Evolutionary conservation across 495 filamentous ascomycete genomes (phyloP).

Genomic region (Darksidea phi): DNA sequence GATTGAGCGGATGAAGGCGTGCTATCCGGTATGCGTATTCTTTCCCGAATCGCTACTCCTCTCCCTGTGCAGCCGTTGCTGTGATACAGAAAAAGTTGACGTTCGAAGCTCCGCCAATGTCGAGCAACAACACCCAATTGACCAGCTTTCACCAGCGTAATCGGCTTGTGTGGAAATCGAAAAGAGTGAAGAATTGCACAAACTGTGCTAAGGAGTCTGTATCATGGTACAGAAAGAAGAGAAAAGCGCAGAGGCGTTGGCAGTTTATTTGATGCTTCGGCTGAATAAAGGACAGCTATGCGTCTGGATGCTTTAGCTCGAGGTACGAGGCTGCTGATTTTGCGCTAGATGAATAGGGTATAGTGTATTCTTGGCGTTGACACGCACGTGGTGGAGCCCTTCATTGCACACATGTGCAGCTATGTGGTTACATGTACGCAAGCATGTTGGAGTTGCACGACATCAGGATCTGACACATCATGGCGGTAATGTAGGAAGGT

Average conservation of each 20-base stretch:
- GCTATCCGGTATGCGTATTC: too few species aligned
- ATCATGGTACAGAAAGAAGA: conserved; percentile 24
- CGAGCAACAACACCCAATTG: not conserved
- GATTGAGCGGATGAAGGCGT: too few species aligned
- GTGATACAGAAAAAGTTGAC: conserved; percentile 3
- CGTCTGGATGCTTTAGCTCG: conserved; percentile 19
- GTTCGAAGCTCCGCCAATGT: not conserved
- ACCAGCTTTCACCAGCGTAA: not conserved
- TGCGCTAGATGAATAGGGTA: conserved; percentile 3
- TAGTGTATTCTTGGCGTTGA: not conserved
- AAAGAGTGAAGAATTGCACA: conserved; percentile 24
- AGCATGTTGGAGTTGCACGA: too few species aligned
- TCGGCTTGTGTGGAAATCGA: not conserved
- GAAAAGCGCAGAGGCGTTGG: conserved; percentile 5
- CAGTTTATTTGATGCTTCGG: not conserved
- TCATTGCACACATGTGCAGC: too few species aligned
- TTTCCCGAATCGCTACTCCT: too few species aligned
- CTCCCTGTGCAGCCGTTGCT: not conserved
- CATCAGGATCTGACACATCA: too few species aligned
- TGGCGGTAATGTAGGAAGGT: too few species aligned
- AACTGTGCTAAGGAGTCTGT: conserved; percentile 20
- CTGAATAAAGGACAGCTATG: conserved; percentile 36
- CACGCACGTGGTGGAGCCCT: conserved; percentile 4
- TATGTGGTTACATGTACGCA: too few species aligned
- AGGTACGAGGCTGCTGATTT: not conserved